Conservation (phyloP, 139 green algal species). For the Closterium sp. region DNA sequence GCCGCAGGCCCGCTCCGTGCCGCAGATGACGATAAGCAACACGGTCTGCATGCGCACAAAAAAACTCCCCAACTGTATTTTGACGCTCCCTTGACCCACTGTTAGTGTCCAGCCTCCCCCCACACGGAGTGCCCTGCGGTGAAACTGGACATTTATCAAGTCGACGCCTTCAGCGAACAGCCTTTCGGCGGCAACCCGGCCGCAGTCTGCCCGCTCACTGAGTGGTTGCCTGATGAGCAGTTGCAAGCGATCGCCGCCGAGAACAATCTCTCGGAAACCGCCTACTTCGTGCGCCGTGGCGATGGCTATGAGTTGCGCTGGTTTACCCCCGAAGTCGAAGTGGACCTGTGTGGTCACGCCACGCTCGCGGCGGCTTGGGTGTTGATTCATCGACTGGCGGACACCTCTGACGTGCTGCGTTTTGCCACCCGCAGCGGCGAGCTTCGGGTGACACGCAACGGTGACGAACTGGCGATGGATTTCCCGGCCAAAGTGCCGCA, state of each 20-base stretch:
- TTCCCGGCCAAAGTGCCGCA: neutral
- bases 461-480: neutral
- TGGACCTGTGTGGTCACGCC: slow-evolving; percentile 63
- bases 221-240: too few relatives aligned
- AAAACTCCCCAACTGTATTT: too few relatives aligned
- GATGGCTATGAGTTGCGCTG: slow-evolving; percentile 54
- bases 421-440: neutral
- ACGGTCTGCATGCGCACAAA: too few relatives aligned
- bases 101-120: too few relatives aligned
- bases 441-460: neutral
- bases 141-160: too few relatives aligned
- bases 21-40: too few relatives aligned
- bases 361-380: slow-evolving; percentile 49
- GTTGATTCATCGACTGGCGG: neutral
- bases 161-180: too few relatives aligned
- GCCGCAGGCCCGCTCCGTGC: too few relatives aligned
- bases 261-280: slow-evolving; percentile 72
- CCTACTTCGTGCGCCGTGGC: slow-evolving; percentile 54
- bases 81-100: too few relatives aligned
- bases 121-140: too few relatives aligned
- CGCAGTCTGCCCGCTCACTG: too few relatives aligned
- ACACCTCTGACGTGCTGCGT: neutral
- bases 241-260: slow-evolving; percentile 60
- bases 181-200: too few relatives aligned
- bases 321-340: slow-evolving; percentile 63